These are phyloP conservation scores for Waltiozyma solani DNA, from an alignment of 1,139 yeast genomes.

Conservation along the genomic window DNA sequence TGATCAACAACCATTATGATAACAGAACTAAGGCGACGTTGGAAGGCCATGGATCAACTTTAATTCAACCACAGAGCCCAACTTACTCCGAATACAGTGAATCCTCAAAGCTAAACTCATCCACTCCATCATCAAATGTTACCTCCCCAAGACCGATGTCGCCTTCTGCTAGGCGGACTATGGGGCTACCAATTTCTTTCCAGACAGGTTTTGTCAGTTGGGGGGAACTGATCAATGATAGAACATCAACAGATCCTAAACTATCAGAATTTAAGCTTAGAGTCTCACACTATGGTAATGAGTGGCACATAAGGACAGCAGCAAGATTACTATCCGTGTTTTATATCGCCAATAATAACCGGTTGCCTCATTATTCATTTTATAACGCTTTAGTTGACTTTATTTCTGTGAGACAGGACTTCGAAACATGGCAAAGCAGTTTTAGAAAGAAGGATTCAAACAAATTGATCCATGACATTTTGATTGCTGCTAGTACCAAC, in stretches of 20 bases:
- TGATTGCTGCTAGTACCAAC: constrained; percentile 5
- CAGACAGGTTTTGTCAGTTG: constrained; percentile 12
- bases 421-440: constrained; percentile 63
- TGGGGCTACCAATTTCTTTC: constrained; percentile 9
- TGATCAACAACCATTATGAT: constrained; percentile 19
- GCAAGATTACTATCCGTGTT: constrained; percentile 47
- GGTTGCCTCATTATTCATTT: constrained; percentile 43
- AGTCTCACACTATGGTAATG: constrained; percentile 57
- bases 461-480: constrained; percentile 17
- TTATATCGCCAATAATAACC: constrained; percentile 38
- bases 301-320: constrained; percentile 74
- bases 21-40: not conserved
- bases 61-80: constrained; percentile 5
- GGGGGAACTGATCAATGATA: constrained; percentile 6
- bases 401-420: constrained; percentile 68
- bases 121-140: not conserved
- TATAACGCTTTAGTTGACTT: constrained; percentile 80
- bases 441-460: constrained; percentile 12
- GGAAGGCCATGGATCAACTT: not conserved
- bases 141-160: not conserved
- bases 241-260: constrained; percentile 9
- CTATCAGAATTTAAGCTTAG: constrained; percentile 36
- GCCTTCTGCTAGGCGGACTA: not conserved
- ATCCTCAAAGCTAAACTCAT: constrained; percentile 14
- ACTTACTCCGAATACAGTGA: constrained; percentile 7